phyloP scores from a whole-genome alignment of 208 protist genomes.

The Acanthamoeba comandoni region DNA sequence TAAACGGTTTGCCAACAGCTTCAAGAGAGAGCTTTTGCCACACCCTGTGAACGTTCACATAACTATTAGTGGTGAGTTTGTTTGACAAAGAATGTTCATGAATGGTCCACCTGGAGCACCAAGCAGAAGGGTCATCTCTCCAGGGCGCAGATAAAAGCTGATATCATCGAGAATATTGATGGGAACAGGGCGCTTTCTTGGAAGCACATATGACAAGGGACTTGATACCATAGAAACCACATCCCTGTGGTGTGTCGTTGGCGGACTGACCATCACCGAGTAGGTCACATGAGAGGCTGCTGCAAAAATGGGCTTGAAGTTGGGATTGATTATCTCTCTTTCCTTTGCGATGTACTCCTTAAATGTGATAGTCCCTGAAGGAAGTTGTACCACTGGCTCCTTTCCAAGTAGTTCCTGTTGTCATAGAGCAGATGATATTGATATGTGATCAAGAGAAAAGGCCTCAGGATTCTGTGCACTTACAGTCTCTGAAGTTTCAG shows the following conservation, averaged over 20 bases:
- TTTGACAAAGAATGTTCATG: too few relatives aligned
- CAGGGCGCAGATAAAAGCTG: conserved; percentile 60
- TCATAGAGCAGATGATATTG: too few relatives aligned
- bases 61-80: too few relatives aligned
- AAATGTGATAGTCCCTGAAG: neutral
- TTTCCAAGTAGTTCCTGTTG: too few relatives aligned
- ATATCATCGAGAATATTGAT: conserved; percentile 41
- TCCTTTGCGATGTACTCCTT: conserved; percentile 36
- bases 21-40: conserved; percentile 57
- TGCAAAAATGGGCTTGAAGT: conserved; percentile 36
- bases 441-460: too few relatives aligned
- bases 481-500: too few relatives aligned
- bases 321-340: neutral
- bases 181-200: neutral
- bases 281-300: neutral
- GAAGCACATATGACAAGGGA: neutral
- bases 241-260: neutral
- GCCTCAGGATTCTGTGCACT: too few relatives aligned
- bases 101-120: conserved; percentile 19
- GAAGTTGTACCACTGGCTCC: neutral
- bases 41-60: neutral
- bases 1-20: conserved; percentile 60
- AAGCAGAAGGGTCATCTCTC: conserved; percentile 68
- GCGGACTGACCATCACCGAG: neutral
- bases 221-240: neutral